Conservation (phyloP, 2,329 filamentous ascomycete species). For the Colletotrichum siamense region DNA sequence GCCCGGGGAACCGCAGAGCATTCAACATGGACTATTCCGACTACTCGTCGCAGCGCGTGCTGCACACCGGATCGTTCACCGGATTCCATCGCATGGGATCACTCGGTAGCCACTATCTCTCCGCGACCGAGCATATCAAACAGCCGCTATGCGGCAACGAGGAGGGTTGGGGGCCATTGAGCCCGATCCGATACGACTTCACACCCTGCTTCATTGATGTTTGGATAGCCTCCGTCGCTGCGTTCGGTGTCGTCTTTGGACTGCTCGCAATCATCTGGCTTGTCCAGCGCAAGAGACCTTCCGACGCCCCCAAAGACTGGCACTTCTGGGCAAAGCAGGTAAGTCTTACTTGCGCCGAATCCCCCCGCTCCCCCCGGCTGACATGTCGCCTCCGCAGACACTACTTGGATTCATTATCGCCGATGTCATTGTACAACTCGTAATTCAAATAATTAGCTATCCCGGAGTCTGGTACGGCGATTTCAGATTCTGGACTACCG, state of each 20-base stretch:
- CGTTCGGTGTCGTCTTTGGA: constrained; percentile 80
- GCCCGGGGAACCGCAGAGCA: constrained; percentile 5
- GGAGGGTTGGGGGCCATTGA: constrained; percentile 96
- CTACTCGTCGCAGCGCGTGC: constrained; percentile 50
- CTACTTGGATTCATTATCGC: constrained; percentile 72
- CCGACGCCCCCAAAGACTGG: constrained; percentile 79
- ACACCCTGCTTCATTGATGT: constrained; percentile 97
- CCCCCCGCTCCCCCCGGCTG: background rate
- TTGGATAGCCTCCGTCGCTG: constrained; percentile 79
- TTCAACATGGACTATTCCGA: constrained; percentile 20
- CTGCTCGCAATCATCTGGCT: constrained; percentile 82
- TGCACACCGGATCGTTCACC: constrained; percentile 65
- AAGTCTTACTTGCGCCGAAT: constrained; percentile 33
- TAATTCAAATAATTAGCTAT: constrained; percentile 75
- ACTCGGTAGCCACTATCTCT: constrained; percentile 67
- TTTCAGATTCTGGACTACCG: constrained; percentile 85
- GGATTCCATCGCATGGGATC: constrained; percentile 57
- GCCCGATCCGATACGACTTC: constrained; percentile 86
- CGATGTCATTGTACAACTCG: constrained; percentile 74
- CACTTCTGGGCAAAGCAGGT: constrained; percentile 95
- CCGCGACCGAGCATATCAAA: constrained; percentile 48
- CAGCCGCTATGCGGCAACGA: constrained; percentile 86
- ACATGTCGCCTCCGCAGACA: constrained; percentile 35
- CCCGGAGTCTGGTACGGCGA: constrained; percentile 76
- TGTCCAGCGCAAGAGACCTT: constrained; percentile 68